Base-by-base conservation (phyloP, 1,139 yeast species). In the Yamadazyma conglobata region DNA sequence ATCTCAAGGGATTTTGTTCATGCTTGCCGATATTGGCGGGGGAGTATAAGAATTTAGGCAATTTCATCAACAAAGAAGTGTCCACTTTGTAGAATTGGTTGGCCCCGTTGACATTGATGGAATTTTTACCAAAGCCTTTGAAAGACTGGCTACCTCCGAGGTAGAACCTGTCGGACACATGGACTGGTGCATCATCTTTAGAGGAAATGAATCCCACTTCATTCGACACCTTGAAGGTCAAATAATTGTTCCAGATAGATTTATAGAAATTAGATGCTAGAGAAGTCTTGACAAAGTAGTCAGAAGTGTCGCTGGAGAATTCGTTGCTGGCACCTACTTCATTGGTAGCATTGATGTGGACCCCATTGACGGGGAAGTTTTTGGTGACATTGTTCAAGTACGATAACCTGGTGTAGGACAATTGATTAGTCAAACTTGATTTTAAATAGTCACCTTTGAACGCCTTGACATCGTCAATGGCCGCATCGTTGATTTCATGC, bases 81-180 rank as follows among this genome's bases (percentile, higher is more conserved):
- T 60, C 58, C 7, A 58, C 25, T 39, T 59, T 63, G 47, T 52
- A 64, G 45, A 51, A 67, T 42, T 64, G 70, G 23, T 50, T 46
- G 8, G 70, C 77, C 14, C 78, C 79, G 18, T 46, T 39, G 14
- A 52, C 42, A 30, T 61, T 60, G 26, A 68, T 47, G 2, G 66
- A 45, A 43, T 68, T 68, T 35, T 57, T 58, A 8, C 56, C 40
- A 38, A 64, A 68, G 1, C 75, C 75, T 31, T 50, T 49, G 41
- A 70, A 60, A 2, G 63, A 52, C 24, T 55, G 46, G 31, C 45
- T 46, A 0, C 75, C 76, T 8, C 76, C 75, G 34, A 73, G 56
- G 43, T 71, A 73, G 42, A 73, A 74, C 37, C 66, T 61, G 43
- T 75, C 81, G 9, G 65, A 49, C 5, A 54, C 46, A 38, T 70